Percentiles rank a stretch among this genome's conserved stretches.
These are phyloP conservation scores for Colletotrichum somersetense DNA, from an alignment of 2,329 filamentous ascomycete species.

Conservation along the genomic window DNA sequence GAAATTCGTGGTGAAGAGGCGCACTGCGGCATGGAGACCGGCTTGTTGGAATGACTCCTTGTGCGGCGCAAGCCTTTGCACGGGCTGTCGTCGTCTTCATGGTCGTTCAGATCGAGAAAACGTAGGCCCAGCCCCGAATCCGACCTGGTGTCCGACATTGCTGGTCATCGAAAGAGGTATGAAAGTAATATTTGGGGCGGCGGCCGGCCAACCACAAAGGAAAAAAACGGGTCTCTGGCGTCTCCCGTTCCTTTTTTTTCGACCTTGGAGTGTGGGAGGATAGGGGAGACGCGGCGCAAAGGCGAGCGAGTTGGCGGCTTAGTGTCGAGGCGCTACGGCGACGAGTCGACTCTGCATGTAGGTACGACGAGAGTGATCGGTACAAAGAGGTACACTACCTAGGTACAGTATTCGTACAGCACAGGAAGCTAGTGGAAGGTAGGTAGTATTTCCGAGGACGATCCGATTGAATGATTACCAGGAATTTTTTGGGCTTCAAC, in stretches of 20 bases:
- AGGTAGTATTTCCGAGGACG: slow-evolving; percentile 36
- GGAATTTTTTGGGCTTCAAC: slow-evolving; percentile 23
- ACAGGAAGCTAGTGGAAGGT: slow-evolving; percentile 26
- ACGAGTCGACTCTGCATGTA: slow-evolving; percentile 35
- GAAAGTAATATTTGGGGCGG: slow-evolving; percentile 23
- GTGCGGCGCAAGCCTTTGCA: slow-evolving; percentile 38
- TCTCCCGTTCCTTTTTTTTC: slow-evolving; percentile 16
- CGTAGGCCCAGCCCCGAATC: slow-evolving; percentile 42
- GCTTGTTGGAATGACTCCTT: slow-evolving; percentile 25
- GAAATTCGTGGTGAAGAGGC: slow-evolving; percentile 44
- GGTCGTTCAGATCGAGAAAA: slow-evolving; percentile 41
- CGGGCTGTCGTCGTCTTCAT: slow-evolving; percentile 39
- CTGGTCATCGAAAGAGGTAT: slow-evolving; percentile 39
- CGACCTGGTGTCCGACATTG: slow-evolving; percentile 39
- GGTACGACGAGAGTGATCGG: slow-evolving; percentile 11
- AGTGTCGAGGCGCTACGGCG: slow-evolving; percentile 30
- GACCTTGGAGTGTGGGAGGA: slow-evolving; percentile 16
- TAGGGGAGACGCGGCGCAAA: slow-evolving; percentile 24
- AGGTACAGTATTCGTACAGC: neutral
- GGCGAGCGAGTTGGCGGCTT: slow-evolving; percentile 20
- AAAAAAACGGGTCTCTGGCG: slow-evolving; percentile 38
- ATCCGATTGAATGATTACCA: slow-evolving; percentile 30
- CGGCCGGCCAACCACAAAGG: slow-evolving; percentile 31
- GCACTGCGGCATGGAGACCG: slow-evolving; percentile 18
- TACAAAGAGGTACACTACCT: neutral